These are phyloP conservation scores for Globisporangium solare DNA, from an alignment of 352 stramenopile genomes.

Conservation along the genomic window DNA sequence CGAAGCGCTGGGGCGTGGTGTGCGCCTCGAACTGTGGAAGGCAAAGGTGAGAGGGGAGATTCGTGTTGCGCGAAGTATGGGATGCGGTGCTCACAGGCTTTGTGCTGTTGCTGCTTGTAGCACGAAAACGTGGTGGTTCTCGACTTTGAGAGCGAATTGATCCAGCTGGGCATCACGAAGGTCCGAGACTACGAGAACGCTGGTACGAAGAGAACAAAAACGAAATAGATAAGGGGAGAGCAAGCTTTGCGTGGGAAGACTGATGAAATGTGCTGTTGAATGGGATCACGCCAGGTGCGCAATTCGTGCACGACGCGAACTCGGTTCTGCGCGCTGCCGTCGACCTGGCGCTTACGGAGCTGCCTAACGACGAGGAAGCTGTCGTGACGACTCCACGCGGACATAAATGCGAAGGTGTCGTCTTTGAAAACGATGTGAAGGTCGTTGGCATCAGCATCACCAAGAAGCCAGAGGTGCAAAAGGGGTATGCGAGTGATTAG, in stretches of 20 bases:
- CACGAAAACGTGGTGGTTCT: constrained; percentile 85
- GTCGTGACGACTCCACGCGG: constrained; percentile 71
- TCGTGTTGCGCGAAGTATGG: neutral
- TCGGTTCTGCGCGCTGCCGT: constrained; percentile 59
- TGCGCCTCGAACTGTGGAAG: constrained; percentile 85
- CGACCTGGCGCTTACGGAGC: constrained; percentile 68
- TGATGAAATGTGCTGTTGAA: neutral
- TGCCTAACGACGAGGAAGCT: constrained; percentile 79
- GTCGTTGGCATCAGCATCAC: constrained; percentile 66
- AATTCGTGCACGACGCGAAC: constrained; percentile 75
- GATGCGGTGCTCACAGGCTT: neutral
- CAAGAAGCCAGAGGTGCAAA: constrained; percentile 41
- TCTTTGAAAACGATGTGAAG: constrained; percentile 78
- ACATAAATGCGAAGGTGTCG: constrained; percentile 64
- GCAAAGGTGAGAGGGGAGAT: constrained; percentile 43
- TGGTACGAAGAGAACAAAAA: constrained; percentile 20
- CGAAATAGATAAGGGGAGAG: no score
- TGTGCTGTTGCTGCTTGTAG: constrained; percentile 20
- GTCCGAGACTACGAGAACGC: constrained; percentile 72
- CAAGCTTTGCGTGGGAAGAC: neutral
- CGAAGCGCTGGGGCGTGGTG: constrained; percentile 68
- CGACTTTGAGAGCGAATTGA: constrained; percentile 80
- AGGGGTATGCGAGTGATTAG: constrained; percentile 22
- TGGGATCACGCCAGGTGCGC: constrained; percentile 23
- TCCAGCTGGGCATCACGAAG: constrained; percentile 78